Conservation (phyloP, 805 yeast genomes). For the Sugiyamaella smithiae region DNA sequence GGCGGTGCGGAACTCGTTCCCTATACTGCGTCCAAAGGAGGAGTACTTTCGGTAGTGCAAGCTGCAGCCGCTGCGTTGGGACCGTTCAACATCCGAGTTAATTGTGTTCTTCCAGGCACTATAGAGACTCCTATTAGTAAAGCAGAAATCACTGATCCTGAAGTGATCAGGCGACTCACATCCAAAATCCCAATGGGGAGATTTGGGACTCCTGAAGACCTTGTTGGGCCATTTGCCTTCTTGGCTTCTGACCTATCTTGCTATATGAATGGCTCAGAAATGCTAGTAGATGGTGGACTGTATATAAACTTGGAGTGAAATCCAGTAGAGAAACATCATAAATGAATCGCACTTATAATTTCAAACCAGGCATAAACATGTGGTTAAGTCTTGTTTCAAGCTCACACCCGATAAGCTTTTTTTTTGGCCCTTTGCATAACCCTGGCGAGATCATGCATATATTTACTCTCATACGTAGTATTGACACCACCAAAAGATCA, state of each 20-base stretch:
- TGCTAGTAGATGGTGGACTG: constrained; percentile 21
- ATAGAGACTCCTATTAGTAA: constrained; percentile 17
- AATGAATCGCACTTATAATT: too few species aligned
- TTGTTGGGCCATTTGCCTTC: constrained; percentile 28
- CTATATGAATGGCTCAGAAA: constrained; percentile 16
- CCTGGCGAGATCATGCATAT: too few species aligned
- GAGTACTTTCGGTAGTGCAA: constrained; percentile 19
- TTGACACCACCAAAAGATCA: too few species aligned
- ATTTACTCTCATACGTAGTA: too few species aligned
- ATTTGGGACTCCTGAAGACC: constrained; percentile 25
- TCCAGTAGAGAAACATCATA: too few species aligned
- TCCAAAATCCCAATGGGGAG: constrained; percentile 26
- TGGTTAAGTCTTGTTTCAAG: too few species aligned
- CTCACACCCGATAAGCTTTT: too few species aligned
- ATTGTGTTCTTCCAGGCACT: constrained; percentile 20
- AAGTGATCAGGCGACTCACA: constrained; percentile 38
- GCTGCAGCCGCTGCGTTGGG: constrained; percentile 22
- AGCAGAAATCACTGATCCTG: constrained; percentile 35
- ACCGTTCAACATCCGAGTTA: constrained; percentile 17
- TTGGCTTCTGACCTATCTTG: constrained; percentile 20
- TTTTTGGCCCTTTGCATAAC: too few species aligned
- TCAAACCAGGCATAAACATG: too few species aligned
- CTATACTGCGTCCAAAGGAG: constrained; percentile 30
- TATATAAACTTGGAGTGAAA: constrained; percentile 18
- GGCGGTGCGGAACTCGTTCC: constrained; percentile 17